A percentile compares a stretch with the other conserved stretches of the same genome.
Conservation (phyloP, 768 basidiomycete species). For the Leccinum arenicola region DNA sequence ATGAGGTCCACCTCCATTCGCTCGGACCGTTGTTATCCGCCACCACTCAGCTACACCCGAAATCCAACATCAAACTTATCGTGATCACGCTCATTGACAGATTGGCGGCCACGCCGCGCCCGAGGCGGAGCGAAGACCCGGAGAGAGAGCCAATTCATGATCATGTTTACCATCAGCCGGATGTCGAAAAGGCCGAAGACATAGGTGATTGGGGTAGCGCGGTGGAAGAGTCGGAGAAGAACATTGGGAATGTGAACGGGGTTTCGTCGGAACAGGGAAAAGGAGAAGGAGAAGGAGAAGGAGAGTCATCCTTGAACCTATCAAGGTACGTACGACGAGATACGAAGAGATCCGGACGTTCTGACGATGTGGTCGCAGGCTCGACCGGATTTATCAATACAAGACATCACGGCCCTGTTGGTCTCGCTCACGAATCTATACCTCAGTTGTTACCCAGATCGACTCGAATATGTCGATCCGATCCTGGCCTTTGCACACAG, state of each 20-base stretch:
- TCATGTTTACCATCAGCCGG: constrained; percentile 46
- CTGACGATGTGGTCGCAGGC: constrained; percentile 53
- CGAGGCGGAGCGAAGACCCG: constrained; percentile 36
- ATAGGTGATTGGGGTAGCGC: constrained; percentile 18
- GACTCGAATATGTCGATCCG: constrained; percentile 96
- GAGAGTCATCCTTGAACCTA: constrained; percentile 58
- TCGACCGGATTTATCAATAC: constrained; percentile 94
- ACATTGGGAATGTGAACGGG: constrained; percentile 17
- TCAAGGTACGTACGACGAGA: constrained; percentile 67
- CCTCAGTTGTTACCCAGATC: constrained; percentile 94
- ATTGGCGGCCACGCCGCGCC: no score
- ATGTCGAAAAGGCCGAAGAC: constrained; percentile 11
- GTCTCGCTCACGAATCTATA: constrained; percentile 90
- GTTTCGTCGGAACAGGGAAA: constrained; percentile 5
- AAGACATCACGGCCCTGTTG: constrained; percentile 94
- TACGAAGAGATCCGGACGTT: background rate
- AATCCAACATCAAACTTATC: constrained; percentile 98
- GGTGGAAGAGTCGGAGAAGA: constrained; percentile 17
- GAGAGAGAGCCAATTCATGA: constrained; percentile 37
- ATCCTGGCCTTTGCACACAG: constrained; percentile 87
- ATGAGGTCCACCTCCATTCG: constrained; percentile 95
- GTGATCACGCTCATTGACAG: constrained; percentile 93
- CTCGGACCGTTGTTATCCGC: constrained; percentile 96
- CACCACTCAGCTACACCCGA: constrained; percentile 93
- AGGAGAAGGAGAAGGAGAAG: no score